These are phyloP conservation scores for Coniosporium tulheliwenetii DNA, from an alignment of 2,329 filamentous ascomycete species.

Conservation along the genomic window DNA sequence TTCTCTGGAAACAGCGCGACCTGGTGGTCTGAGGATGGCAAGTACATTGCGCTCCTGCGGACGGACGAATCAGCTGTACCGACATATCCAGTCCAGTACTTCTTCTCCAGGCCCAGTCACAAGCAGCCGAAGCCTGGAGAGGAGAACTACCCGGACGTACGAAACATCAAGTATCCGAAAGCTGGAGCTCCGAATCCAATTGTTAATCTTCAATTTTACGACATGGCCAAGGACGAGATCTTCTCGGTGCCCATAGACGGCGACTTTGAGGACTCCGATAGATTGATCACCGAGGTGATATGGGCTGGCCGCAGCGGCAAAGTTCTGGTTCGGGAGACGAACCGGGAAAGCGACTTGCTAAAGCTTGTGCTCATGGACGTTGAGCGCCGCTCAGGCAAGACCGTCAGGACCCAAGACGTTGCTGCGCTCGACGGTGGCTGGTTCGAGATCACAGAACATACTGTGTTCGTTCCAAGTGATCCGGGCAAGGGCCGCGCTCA, in stretches of 20 bases:
- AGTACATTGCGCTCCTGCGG: slow-evolving; percentile 77
- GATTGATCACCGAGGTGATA: slow-evolving; percentile 82
- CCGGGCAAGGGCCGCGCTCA: slow-evolving; percentile 55
- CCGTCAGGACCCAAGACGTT: slow-evolving; percentile 66
- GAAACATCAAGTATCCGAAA: slow-evolving; percentile 94
- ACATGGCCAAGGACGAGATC: slow-evolving; percentile 58
- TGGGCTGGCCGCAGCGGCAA: slow-evolving; percentile 67
- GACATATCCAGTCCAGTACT: slow-evolving; percentile 87
- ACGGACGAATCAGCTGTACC: slow-evolving; percentile 90
- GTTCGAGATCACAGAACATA: slow-evolving; percentile 87
- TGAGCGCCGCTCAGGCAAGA: slow-evolving; percentile 52
- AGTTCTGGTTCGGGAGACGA: slow-evolving; percentile 80
- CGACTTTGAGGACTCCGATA: slow-evolving; percentile 65
- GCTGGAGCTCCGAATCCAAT: slow-evolving; percentile 85
- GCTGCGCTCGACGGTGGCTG: slow-evolving; percentile 83
- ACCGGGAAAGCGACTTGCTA: slow-evolving; percentile 83
- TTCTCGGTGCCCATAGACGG: slow-evolving; percentile 67
- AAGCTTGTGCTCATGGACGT: slow-evolving; percentile 80
- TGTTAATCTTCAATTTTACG: slow-evolving; percentile 79
- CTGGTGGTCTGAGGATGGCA: slow-evolving; percentile 89
- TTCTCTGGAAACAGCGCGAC: slow-evolving; percentile 67
- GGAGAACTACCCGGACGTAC: slow-evolving; percentile 80
- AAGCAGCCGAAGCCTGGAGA: slow-evolving; percentile 50
- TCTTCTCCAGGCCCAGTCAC: slow-evolving; percentile 72
- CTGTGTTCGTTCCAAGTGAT: slow-evolving; percentile 74